Evolutionary conservation across 2,329 filamentous ascomycete species (phyloP).

Genomic region (Colletotrichum eleusines): DNA sequence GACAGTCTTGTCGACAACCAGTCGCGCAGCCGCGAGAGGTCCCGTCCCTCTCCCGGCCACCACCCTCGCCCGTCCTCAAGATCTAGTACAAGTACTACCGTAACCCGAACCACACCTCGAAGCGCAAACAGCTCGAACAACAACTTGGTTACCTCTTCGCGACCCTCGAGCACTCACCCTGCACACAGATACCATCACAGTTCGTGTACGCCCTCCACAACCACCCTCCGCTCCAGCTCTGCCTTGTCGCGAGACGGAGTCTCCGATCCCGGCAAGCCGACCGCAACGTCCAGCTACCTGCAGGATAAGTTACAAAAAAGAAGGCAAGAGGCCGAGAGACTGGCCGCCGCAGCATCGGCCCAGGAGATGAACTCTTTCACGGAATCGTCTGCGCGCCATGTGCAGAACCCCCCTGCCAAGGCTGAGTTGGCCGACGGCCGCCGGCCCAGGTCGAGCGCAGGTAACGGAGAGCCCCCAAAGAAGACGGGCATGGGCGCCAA

Average conservation of each 20-base stretch:
- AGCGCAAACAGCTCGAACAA: conserved; percentile 59
- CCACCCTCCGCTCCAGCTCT: conserved; percentile 53
- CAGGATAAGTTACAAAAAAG: conserved; percentile 67
- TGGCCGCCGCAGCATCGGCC: conserved; percentile 52
- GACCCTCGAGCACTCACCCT: conserved; percentile 51
- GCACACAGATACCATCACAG: conserved; percentile 57
- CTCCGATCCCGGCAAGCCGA: conserved; percentile 55
- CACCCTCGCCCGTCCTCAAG: conserved; percentile 60
- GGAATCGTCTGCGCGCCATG: conserved; percentile 51
- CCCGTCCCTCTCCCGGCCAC: conserved; percentile 43
- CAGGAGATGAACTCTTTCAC: conserved; percentile 54
- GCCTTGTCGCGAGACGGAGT: conserved; percentile 58
- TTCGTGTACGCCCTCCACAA: conserved; percentile 51
- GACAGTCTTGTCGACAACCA: conserved; percentile 18
- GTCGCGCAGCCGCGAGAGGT: conserved; percentile 37
- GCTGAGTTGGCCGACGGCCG: conserved; percentile 50
- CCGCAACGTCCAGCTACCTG: conserved; percentile 63
- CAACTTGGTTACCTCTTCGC: conserved; percentile 53
- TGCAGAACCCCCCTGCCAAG: conserved; percentile 56
- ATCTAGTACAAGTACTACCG: conserved; percentile 52
- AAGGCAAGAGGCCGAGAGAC: conserved; percentile 61
- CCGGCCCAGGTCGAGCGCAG: conserved; percentile 59
- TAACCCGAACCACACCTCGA: conserved; percentile 50
- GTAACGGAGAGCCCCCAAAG: conserved; percentile 54
- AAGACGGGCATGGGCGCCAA: conserved; percentile 72